These are phyloP conservation scores for Septoria linicola DNA, from an alignment of 2,329 filamentous ascomycete species.

Conservation along the genomic window DNA sequence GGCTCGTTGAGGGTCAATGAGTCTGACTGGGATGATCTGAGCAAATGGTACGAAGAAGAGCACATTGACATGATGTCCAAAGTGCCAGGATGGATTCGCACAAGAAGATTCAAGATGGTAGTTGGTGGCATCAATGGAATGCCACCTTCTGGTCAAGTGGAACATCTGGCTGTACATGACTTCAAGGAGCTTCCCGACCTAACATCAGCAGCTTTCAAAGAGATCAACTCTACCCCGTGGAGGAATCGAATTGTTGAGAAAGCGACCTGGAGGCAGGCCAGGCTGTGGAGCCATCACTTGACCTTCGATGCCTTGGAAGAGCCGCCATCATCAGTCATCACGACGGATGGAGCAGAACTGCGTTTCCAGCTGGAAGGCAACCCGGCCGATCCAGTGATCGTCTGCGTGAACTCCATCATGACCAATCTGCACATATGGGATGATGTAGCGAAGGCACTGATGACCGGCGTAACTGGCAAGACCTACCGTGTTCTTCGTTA, in stretches of 20 bases:
- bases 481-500: slow-evolving; percentile 74
- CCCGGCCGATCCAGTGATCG: slow-evolving; percentile 67
- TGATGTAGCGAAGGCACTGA: slow-evolving; percentile 63
- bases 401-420: slow-evolving; percentile 78
- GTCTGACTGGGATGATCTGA: slow-evolving; percentile 59
- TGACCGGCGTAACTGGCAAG: slow-evolving; percentile 52
- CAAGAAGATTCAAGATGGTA: slow-evolving; percentile 67
- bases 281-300: slow-evolving; percentile 71
- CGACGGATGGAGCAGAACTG: slow-evolving; percentile 65
- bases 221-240: slow-evolving; percentile 63
- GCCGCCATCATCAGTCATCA: slow-evolving; percentile 67
- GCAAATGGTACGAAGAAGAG: slow-evolving; percentile 72
- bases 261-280: slow-evolving; percentile 57
- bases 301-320: slow-evolving; percentile 65
- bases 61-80: slow-evolving; percentile 70
- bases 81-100: slow-evolving; percentile 76
- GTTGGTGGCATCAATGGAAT: slow-evolving; percentile 54
- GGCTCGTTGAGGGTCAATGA: slow-evolving; percentile 43
- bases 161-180: slow-evolving; percentile 70
- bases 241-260: slow-evolving; percentile 58
- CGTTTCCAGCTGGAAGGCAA: slow-evolving; percentile 75
- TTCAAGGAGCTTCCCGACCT: slow-evolving; percentile 67
- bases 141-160: slow-evolving; percentile 50
- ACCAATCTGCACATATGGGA: slow-evolving; percentile 82
- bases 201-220: slow-evolving; percentile 62